Base-by-base conservation (phyloP, 2,329 filamentous ascomycete species). In the Colletotrichum higginsianum region DNA sequence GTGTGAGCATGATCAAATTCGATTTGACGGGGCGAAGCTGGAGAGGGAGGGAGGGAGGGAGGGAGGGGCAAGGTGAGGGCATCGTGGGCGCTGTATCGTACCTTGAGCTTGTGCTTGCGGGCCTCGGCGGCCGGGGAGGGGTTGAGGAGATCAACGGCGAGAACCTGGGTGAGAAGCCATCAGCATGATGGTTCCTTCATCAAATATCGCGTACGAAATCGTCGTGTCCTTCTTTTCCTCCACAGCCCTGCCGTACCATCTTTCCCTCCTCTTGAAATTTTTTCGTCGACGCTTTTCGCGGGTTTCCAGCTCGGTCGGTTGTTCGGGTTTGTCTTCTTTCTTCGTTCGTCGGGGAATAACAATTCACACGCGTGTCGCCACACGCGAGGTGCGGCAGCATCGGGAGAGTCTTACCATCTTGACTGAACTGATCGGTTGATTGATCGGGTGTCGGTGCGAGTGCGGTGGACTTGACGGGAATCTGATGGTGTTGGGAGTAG, bases 91-190 rank as follows among this genome's bases (percentile, higher is more conserved):
- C 18, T 23, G 3, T 40, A 52, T 62, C 79, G 78, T 94, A 98
- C 95, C 95, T 99, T 99, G 86, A 99, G 94, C 94, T 99, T 99
- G 94, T 99, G 96, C 94, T 98, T 98, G 90, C 95, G 94, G 84
- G 95, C 95, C 93, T 99, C 96, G 86, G 96, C 92, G 87, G 94
- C 94, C 88, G 96, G 93, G 85, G 93, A 94, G 84, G 96, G 96
- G 94, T 99, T 98, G 88, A 99, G 93, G 83, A 99, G 95, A 91
- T 99, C 96, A 91, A 98, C 94, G 87, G 96, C 96, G 93, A 99
- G 95, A 97, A 98, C 96, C 96, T 98, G 84, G 78, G 74, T 57
- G 72, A 74, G 62, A 66, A 75, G 76, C 73, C 75, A 76, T 79
- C 74, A 71, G 74, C 71, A 67, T 71, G 65, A 71, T 72, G 73